These are phyloP conservation scores for Aureobasidium lini DNA, from an alignment of 2,329 filamentous ascomycete species.

Conservation along the genomic window DNA sequence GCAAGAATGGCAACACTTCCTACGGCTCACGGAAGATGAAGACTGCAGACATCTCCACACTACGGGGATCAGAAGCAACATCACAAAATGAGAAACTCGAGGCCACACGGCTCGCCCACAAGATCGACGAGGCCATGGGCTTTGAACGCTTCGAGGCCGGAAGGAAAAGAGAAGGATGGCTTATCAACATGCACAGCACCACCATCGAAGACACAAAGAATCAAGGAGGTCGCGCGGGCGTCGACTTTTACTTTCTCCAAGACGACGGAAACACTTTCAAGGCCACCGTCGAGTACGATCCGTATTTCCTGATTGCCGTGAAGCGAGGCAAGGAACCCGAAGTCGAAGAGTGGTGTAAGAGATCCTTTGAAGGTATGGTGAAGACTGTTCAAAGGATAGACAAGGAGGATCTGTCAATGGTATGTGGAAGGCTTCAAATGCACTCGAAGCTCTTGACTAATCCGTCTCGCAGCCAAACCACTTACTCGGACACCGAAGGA, in stretches of 20 bases:
- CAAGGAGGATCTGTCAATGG: constrained; percentile 71
- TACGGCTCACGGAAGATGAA: constrained; percentile 55
- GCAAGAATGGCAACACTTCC: constrained; percentile 44
- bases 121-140: constrained; percentile 91
- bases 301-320: constrained; percentile 88
- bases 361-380: constrained; percentile 71
- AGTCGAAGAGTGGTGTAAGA: constrained; percentile 89
- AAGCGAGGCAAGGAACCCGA: constrained; percentile 83
- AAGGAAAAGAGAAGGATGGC: constrained; percentile 79
- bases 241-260: constrained; percentile 96
- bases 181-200: constrained; percentile 91
- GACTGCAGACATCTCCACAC: constrained; percentile 69
- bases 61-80: constrained; percentile 72
- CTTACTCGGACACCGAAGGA: constrained; percentile 79
- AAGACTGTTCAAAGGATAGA: constrained; percentile 71
- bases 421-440: not conserved
- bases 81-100: constrained; percentile 91
- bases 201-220: constrained; percentile 76
- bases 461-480: constrained; percentile 61
- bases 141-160: constrained; percentile 88
- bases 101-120: constrained; percentile 70
- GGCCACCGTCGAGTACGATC: constrained; percentile 90
- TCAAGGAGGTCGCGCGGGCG: constrained; percentile 74
- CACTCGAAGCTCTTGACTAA: not conserved
- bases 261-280: constrained; percentile 89